Evolutionary conservation across 768 basidiomycete species (phyloP), one percentile per base, ranked within the genome.

Genomic region (Phlegmacium glaucopus): DNA sequence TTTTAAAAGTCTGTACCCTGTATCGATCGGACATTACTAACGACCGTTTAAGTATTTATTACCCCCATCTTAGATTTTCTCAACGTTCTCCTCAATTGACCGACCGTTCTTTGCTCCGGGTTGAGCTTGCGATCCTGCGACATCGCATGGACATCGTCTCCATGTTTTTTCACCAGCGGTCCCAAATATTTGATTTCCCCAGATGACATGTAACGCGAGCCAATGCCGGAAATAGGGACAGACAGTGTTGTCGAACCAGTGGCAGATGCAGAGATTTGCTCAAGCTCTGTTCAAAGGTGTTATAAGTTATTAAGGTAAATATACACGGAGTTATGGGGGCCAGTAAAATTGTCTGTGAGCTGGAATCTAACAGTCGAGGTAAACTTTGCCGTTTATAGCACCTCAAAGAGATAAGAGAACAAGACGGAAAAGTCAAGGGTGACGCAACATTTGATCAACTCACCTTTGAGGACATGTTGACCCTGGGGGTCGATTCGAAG

Each of bases 61-160:
- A 36, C 17, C 30, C 27, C 42, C 39, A 47, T 34, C 34, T 38
- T 78, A 28, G 82, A 80, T 59, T 77, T 80, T 52, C 63, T 68
- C 50, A 89, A 68, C 26, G 80, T 85, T 61, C 82, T 73, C 57
- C 63, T 71, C 59, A 97, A 64, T 69, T 92, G 83, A 13, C 90
- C 94, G 27, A 72, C 77, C 2, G 93, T 96, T 60, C 85, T 79
- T 70, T 98, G 95, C 64, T 83, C 85, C 12, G 78, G 68, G 63
- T 98, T 97, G 49, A 87, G 64, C 65, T 75, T 85, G 49, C 82
- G 70, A 68, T 98, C 94, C 55, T 74, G 72, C 9, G 82, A 80
- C 94, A 96, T 97, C 41, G 67, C 72, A 25, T 79, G 76, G 17
- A 85, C 68, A 68, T 97, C 85, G 26, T 74, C 68, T 1, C 85